phyloP scores from a whole-genome alignment of 495 filamentous ascomycete genomes.

The Cetradonia linearis region DNA sequence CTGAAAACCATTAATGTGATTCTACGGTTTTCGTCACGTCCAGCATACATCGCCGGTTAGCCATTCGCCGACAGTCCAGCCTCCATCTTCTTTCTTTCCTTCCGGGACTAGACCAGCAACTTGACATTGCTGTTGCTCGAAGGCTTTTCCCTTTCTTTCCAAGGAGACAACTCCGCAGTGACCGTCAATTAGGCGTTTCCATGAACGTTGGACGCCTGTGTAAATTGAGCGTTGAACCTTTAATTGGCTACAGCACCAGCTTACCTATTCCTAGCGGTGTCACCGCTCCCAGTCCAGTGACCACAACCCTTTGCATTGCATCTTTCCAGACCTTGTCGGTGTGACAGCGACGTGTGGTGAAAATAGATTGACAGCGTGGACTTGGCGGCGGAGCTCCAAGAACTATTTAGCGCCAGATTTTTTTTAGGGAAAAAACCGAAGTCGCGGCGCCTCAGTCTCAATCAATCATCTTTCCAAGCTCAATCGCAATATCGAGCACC shows the following conservation, averaged over 20 bases:
- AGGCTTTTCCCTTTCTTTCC: conserved; percentile 44
- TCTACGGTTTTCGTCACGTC: neutral
- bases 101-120: conserved; percentile 74
- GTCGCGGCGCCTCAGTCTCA: neutral
- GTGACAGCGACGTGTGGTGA: neutral
- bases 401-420: neutral
- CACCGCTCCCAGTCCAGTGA: conserved; percentile 87
- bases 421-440: neutral
- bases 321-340: conserved; percentile 22
- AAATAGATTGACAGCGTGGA: no score
- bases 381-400: neutral
- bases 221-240: conserved; percentile 1
- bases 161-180: conserved; percentile 72
- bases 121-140: conserved; percentile 64
- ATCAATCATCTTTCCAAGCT: neutral
- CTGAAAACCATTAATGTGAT: conserved; percentile 27
- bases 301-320: conserved; percentile 85
- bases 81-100: conserved; percentile 45
- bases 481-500: neutral
- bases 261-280: conserved; percentile 79
- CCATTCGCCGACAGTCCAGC: conserved; percentile 72
- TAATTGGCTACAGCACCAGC: neutral
- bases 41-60: conserved; percentile 44
- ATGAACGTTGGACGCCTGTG: conserved; percentile 61
- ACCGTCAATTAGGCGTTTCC: conserved; percentile 68